These are phyloP conservation scores for Nitzschia inconspicua DNA, from an alignment of 108 stramenopile genomes.

Conservation along the genomic window DNA sequence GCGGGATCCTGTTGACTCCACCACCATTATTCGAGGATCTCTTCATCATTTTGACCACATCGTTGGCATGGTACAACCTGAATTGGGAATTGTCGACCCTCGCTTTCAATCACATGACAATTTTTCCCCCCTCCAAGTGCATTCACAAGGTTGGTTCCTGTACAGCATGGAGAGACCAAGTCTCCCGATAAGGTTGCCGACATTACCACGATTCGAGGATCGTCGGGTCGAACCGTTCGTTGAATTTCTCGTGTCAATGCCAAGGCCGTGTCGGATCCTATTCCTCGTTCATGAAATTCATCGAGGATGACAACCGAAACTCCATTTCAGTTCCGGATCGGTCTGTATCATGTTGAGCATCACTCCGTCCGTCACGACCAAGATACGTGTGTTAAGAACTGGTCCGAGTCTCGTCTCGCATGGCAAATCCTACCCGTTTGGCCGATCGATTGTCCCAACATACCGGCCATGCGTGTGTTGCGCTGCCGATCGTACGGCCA, in stretches of 20 bases:
- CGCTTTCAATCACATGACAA: constrained; percentile 44
- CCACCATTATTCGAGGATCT: constrained; percentile 30
- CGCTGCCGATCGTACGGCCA: constrained; percentile 65
- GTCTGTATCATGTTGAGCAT: constrained; percentile 39
- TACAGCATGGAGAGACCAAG: neutral
- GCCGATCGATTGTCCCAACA: constrained; percentile 25
- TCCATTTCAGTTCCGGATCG: constrained; percentile 51
- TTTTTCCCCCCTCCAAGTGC: constrained; percentile 38
- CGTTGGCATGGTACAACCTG: constrained; percentile 41
- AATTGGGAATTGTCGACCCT: constrained; percentile 56
- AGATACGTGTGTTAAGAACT: constrained; percentile 28
- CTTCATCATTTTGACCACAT: constrained; percentile 18
- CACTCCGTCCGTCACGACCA: constrained; percentile 64
- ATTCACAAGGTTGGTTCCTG: constrained; percentile 31
- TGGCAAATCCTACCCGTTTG: constrained; percentile 46
- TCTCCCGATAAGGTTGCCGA: constrained; percentile 56
- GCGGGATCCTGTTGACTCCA: constrained; percentile 6
- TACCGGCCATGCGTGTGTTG: constrained; percentile 47
- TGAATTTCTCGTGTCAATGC: constrained; percentile 60
- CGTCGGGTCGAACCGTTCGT: constrained; percentile 15
- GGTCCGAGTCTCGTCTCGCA: constrained; percentile 47
- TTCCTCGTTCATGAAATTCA: constrained; percentile 77
- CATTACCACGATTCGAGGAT: constrained; percentile 58
- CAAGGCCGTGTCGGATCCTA: constrained; percentile 54
- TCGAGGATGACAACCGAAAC: constrained; percentile 47